Evolutionary conservation across 1,139 yeast species (phyloP).

Genomic region (Hansenula sp.): DNA sequence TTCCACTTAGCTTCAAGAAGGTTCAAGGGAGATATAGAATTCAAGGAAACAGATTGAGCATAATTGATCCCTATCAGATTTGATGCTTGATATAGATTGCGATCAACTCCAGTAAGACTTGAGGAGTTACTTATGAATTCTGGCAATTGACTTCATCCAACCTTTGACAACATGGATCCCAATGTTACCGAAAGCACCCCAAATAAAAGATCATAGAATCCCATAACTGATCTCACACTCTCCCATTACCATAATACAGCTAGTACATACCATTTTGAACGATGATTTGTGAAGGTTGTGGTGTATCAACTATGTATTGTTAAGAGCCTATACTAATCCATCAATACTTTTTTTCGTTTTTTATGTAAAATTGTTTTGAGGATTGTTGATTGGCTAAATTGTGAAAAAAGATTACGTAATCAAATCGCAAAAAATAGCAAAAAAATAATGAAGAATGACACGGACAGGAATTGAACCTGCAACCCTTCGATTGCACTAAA

Average conservation of each 20-base stretch:
- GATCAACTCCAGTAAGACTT: too few relatives aligned
- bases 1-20: background rate
- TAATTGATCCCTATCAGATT: too few relatives aligned
- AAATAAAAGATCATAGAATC: too few relatives aligned
- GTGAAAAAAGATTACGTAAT: background rate
- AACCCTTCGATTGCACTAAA: slow-evolving; percentile 57
- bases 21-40: background rate
- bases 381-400: slow-evolving; percentile 19
- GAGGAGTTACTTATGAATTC: too few relatives aligned
- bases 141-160: too few relatives aligned
- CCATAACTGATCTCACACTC: too few relatives aligned
- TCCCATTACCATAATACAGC: too few relatives aligned
- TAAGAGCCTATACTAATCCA: background rate
- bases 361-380: slow-evolving; percentile 21
- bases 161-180: too few relatives aligned
- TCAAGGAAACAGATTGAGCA: too few relatives aligned
- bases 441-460: slow-evolving; percentile 39
- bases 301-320: background rate
- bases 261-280: slow-evolving; percentile 11
- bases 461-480: slow-evolving; percentile 79
- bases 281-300: background rate
- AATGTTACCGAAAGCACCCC: too few relatives aligned
- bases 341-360: slow-evolving; percentile 10
- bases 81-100: too few relatives aligned
- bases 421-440: background rate